Conservation (phyloP, 2,329 filamentous ascomycete genomes). For the Tolypocladium paradoxum region DNA sequence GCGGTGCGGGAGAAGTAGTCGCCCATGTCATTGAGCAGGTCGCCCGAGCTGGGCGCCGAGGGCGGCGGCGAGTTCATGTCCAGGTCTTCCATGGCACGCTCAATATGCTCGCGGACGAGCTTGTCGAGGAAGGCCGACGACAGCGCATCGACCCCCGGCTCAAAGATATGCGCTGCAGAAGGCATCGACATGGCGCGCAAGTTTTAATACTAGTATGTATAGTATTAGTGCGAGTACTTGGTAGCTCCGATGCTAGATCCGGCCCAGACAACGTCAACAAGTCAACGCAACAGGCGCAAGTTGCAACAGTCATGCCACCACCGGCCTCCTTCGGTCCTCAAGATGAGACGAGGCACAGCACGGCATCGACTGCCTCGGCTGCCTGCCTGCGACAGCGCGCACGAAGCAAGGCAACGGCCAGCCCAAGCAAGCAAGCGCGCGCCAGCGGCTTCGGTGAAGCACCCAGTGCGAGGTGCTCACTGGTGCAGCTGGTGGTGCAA, state of each 20-base stretch:
- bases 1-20: constrained; percentile 25
- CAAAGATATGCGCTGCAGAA: constrained; percentile 16
- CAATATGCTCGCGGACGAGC: constrained; percentile 18
- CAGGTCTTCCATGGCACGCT: constrained; percentile 12
- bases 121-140: constrained; percentile 11
- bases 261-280: background rate
- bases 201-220: background rate
- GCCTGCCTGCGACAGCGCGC: background rate
- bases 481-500: background rate
- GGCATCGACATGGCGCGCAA: constrained; percentile 12
- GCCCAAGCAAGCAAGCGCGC: background rate
- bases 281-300: background rate
- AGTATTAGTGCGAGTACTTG: no score
- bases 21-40: constrained; percentile 22
- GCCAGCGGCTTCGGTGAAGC: background rate
- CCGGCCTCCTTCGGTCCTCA: constrained; percentile 1
- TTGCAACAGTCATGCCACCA: background rate
- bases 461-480: background rate
- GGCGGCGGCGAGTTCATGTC: constrained; percentile 9
- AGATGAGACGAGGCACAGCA: background rate
- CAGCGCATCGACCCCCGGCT: constrained; percentile 12
- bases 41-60: constrained; percentile 10
- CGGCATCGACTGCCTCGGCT: background rate
- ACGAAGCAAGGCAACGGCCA: background rate
- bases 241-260: background rate